Base-by-base conservation (phyloP, 2,329 filamentous ascomycete species). In the Harringtonia lauricola region DNA sequence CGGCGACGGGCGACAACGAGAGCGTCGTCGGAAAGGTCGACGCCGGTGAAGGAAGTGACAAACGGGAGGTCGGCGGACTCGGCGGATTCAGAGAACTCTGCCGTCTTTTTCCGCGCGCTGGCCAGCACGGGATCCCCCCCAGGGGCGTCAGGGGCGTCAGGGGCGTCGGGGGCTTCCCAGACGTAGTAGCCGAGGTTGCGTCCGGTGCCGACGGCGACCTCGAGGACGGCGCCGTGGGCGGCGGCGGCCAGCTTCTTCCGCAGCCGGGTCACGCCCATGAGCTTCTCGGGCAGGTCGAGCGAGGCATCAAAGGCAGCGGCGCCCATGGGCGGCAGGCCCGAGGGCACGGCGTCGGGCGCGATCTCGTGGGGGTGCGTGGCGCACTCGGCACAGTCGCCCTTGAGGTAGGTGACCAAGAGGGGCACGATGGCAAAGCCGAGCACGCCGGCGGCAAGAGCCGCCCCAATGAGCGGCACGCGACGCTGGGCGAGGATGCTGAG, bases 201-300 rank as follows among this genome's bases (percentile, higher is more conserved):
- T 4, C 78, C 78, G 3, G 77, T 79, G 17, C 78, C 78, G 44
- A 81, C 68, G 17, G 76, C 76, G 13, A 81, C 65, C 57, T 81
- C 78, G 28, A 81, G 66, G 13, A 81, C 77, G 55, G 78, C 64
- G 2, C 78, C 78, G 1, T 56, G 56, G 7, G 71, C 76, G 28
- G 60, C 57, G 13, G 58, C 54, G 2, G 70, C 71, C 22, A 82
- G 61, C 19, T 62, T 59, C 41, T 62, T 61, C 12, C 78, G 68
- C 41, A 79, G 58, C 17, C 58, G 59, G 7, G 63, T 67, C 50
- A 81, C 68, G 39, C 78, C 76, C 64, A 72, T 72, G 51, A 72
- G 63, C 57, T 63, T 66, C 57, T 82, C 78, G 4, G 71, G 70
- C 52, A 67, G 61, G 55, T 79, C 67, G 31, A 81, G 72, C 47